Evolutionary conservation across 176 grass and related monocot species (phyloP), one percentile per base, ranked within the genome.

Genomic region (Metroxylon sagu): DNA sequence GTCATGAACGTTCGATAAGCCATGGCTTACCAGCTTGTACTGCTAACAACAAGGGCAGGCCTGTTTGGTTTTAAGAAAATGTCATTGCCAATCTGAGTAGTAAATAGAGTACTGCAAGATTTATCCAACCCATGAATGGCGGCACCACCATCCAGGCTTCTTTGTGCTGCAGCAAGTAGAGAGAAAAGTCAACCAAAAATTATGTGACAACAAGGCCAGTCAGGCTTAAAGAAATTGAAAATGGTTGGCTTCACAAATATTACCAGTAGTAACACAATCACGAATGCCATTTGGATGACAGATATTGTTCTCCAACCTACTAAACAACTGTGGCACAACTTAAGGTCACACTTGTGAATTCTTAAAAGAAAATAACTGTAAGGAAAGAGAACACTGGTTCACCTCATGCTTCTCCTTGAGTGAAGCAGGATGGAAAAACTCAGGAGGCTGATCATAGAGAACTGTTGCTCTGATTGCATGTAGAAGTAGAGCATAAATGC

Each of bases 371-470:
- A 61, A 48, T 14, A 2, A 48, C 2, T 14, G 6, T 19, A 15
- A 2, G 60, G 63, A 66, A 35, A 18, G 19, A 49, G 73, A 53
- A 51, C 52, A 52, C 5, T 74, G 61, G 59, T 49, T 83, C 73
- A 98, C 94, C 64, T 83, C 81, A 73, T 93, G 94, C 71, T 74
- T 92, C 83, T 98, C 76, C 5, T 54, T 74, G 57, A 89, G 57
- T 62, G 79, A 98, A 79, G 88, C 60, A 59, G 87, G 87, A 73
- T 73, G 88, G 62, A 93, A 98, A 85, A 98, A 93, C 50, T 93
- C 85, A 93, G 88, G 88, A 67, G 94, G 86, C 71, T 93, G 88
- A 66, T 98, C 94, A 63, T 98, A 93, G 27, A 98, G 88, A 80
- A 98, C 82, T 2, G 82, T 86, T 63, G 94, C 84, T 57, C 94